These are phyloP conservation scores for Populus pruinosa DNA, from an alignment of 345 rosid species.

Conservation along the genomic window DNA sequence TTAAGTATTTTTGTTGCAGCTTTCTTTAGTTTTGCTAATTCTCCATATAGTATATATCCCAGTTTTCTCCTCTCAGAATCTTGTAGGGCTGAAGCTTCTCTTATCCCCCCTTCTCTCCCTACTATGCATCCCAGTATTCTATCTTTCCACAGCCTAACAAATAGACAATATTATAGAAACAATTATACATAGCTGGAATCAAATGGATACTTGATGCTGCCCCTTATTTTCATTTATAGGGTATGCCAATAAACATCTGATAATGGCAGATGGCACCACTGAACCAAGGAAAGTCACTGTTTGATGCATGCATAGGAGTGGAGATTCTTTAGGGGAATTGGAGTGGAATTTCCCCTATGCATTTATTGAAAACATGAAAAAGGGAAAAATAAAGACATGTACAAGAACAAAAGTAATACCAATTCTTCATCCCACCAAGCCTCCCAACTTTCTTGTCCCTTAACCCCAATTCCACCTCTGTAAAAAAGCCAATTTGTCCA, in stretches of 20 bases:
- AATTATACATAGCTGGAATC: too few species aligned
- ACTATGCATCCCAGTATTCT: too few species aligned
- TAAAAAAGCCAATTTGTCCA: constrained; percentile 99
- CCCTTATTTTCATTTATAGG: too few species aligned
- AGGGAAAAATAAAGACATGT: not conserved
- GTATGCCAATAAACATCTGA: too few species aligned
- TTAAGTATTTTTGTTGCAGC: too few species aligned
- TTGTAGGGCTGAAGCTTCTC: not conserved
- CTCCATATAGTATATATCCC: not conserved
- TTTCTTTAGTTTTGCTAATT: too few species aligned
- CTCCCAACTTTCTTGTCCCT: constrained; percentile 99
- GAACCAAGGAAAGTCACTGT: too few species aligned
- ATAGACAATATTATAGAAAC: too few species aligned
- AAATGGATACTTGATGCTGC: too few species aligned
- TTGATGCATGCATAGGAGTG: too few species aligned
- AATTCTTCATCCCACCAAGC: constrained; percentile 99
- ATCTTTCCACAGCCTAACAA: too few species aligned
- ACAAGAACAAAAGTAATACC: constrained; percentile 41
- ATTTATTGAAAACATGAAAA: not conserved
- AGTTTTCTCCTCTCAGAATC: not conserved
- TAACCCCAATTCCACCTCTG: constrained; percentile 98
- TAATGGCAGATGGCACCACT: too few species aligned
- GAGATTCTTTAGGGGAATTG: not conserved
- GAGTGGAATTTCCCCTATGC: not conserved
- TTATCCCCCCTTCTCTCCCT: not conserved